phyloP scores from a whole-genome alignment of 495 filamentous ascomycete species.

The Penicillium taxi region DNA sequence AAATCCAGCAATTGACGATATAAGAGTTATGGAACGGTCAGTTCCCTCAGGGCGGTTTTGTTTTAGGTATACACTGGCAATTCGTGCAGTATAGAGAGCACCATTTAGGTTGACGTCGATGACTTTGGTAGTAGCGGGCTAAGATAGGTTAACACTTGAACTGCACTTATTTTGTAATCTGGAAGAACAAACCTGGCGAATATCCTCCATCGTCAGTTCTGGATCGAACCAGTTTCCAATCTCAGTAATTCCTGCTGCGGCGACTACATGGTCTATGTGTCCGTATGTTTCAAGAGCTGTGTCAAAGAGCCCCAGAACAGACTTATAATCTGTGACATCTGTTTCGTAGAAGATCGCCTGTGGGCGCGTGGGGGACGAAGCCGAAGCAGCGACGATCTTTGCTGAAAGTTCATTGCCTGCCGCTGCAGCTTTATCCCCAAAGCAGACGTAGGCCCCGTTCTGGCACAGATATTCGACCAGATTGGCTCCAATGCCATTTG shows the following conservation, averaged over 20 bases:
- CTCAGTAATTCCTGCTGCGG: constrained; percentile 44
- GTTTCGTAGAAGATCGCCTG: constrained; percentile 30
- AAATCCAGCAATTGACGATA: constrained; percentile 40
- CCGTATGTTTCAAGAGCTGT: constrained; percentile 36
- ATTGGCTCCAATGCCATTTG: constrained; percentile 48
- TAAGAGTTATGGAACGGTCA: constrained; percentile 41
- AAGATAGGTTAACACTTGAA: too few relatives aligned
- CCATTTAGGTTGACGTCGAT: constrained; percentile 45
- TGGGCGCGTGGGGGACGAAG: constrained; percentile 19
- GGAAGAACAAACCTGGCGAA: constrained; percentile 24
- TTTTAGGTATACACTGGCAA: constrained; percentile 41
- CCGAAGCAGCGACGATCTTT: constrained; percentile 19
- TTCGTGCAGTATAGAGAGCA: constrained; percentile 38
- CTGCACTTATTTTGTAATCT: neutral
- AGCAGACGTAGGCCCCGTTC: constrained; percentile 38
- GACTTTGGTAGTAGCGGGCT: constrained; percentile 37
- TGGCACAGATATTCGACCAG: constrained; percentile 40
- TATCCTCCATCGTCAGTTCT: constrained; percentile 25
- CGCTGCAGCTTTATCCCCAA: constrained; percentile 35
- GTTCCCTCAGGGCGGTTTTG: constrained; percentile 30
- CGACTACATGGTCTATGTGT: constrained; percentile 45
- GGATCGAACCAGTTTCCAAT: constrained; percentile 40
- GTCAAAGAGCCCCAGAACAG: constrained; percentile 39
- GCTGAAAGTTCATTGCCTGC: constrained; percentile 21
- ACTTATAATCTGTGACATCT: constrained; percentile 41